phyloP scores from a whole-genome alignment of 495 filamentous ascomycete genomes.

The Penicillium tannophilum region DNA sequence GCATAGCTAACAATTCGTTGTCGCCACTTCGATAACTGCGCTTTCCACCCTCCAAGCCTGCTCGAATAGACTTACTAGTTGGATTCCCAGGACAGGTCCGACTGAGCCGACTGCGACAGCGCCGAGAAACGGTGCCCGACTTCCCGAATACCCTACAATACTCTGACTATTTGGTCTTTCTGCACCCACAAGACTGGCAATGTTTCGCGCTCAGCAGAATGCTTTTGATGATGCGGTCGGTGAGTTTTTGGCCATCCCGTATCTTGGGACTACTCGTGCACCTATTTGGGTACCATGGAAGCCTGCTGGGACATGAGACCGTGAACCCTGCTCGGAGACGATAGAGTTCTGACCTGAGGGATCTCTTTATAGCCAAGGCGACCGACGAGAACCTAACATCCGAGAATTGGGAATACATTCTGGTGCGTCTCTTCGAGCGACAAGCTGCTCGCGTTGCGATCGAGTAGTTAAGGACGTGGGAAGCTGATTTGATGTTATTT shows the following conservation, averaged over 20 bases:
- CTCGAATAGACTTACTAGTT: not conserved
- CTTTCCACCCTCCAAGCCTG: not conserved
- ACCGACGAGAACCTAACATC: slow-evolving; percentile 98
- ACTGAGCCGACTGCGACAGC: slow-evolving; percentile 3
- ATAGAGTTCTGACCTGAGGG: slow-evolving; percentile 25
- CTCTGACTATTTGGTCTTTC: slow-evolving; percentile 6
- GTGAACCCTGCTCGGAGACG: not conserved
- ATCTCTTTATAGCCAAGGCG: slow-evolving; percentile 73
- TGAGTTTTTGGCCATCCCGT: slow-evolving; percentile 40
- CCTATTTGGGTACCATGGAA: not conserved
- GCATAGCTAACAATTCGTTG: not conserved
- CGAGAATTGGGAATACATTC: slow-evolving; percentile 98
- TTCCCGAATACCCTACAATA: slow-evolving; percentile 7
- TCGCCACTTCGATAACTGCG: not conserved
- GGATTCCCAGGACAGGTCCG: not conserved
- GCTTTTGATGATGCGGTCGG: slow-evolving; percentile 81
- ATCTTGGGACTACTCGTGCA: not conserved
- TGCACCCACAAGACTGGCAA: slow-evolving; percentile 31
- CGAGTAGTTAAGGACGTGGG: not conserved
- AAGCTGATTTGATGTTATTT: slow-evolving; percentile 23
- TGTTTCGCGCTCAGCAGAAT: slow-evolving; percentile 83
- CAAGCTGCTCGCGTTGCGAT: not conserved
- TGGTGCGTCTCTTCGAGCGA: slow-evolving; percentile 51
- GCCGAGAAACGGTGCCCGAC: slow-evolving; percentile 23
- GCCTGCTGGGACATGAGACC: not conserved